Evolutionary conservation across 192 early-diverging fungal species (phyloP), one percentile per base, ranked within the genome.

Genomic region (Podila horticola): DNA sequence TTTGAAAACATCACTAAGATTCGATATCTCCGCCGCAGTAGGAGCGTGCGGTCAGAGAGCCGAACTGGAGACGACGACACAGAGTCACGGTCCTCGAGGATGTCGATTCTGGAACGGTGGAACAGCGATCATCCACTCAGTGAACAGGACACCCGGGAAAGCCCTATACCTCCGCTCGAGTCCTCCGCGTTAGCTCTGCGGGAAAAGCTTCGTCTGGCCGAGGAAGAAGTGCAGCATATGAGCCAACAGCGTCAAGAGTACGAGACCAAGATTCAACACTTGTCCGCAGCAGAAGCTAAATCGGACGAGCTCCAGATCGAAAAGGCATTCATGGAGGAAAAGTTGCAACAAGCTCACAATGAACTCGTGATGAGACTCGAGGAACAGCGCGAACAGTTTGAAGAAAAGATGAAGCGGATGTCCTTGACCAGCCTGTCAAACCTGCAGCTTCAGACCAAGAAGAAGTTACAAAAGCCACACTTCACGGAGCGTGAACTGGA

Each of bases 1-100:
- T 87, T 86, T 69, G 87, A 90, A 51, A 88, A 88, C 59, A 86
- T 90, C 34, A 82, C 86, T 36, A 88, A 85, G 41, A 82, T 90
- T 30, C 76, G 86, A 69, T 85, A 82, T 38, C 49, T 79, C 59
- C 82, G 89, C 62, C 71, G 72, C 49, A 72, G 52, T 26, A 77
- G 73, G 29, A 82, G 61, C 19, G 57, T 69, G 33, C 79, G 87
- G 34, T 84, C 88, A 7, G 87, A 88, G 34, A 90, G 88, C 38
- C 75, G 86, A 20, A 71, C 38, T 50, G 74, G 81, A 12, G 84
- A 85, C 31, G 84, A 82, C 24, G 82, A 83, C 34, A 73, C 82
- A 12, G 82, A 83, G 30, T 83, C 82, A 4, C 67, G 74, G 22
- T 76, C 82, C 1, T 83, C 82, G 12, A 72, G 74, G 13, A 30